Conservation (phyloP, 352 stramenopile genomes). For the Phytophthora megakarya region DNA sequence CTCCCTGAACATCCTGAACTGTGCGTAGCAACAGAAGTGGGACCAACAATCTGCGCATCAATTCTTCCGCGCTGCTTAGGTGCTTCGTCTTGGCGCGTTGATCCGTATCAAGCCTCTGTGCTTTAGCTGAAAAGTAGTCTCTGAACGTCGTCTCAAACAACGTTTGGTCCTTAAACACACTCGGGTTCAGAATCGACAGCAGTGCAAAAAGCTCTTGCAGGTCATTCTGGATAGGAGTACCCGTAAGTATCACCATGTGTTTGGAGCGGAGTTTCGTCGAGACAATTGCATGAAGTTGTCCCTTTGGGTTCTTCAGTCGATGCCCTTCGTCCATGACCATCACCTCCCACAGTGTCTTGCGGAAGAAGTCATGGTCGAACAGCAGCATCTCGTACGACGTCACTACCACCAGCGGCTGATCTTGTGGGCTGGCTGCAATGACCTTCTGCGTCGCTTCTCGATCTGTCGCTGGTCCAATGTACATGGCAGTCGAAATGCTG, state of each 20-base stretch:
- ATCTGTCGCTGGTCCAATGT: conserved; percentile 60
- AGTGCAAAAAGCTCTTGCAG: conserved; percentile 85
- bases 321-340: conserved; percentile 90
- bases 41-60: conserved; percentile 65
- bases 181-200: conserved; percentile 82
- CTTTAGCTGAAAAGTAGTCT: conserved; percentile 72
- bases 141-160: conserved; percentile 60
- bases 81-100: conserved; percentile 28
- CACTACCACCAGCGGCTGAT: conserved; percentile 59
- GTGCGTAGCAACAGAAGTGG: conserved; percentile 71
- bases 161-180: conserved; percentile 72
- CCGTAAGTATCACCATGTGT: conserved; percentile 73
- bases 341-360: conserved; percentile 51
- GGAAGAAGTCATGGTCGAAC: conserved; percentile 61
- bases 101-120: conserved; percentile 43
- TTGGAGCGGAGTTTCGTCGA: conserved; percentile 39
- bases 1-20: conserved; percentile 67
- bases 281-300: conserved; percentile 59
- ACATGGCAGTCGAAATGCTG: conserved; percentile 55
- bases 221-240: conserved; percentile 90
- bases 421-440: conserved; percentile 13
- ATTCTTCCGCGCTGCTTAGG: conserved; percentile 38
- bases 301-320: conserved; percentile 85
- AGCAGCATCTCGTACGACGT: conserved; percentile 80
- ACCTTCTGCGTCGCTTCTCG: conserved; percentile 34